Evolutionary conservation across 2,329 filamentous ascomycete genomes (phyloP).

Genomic region (Arthroderma sp.): DNA sequence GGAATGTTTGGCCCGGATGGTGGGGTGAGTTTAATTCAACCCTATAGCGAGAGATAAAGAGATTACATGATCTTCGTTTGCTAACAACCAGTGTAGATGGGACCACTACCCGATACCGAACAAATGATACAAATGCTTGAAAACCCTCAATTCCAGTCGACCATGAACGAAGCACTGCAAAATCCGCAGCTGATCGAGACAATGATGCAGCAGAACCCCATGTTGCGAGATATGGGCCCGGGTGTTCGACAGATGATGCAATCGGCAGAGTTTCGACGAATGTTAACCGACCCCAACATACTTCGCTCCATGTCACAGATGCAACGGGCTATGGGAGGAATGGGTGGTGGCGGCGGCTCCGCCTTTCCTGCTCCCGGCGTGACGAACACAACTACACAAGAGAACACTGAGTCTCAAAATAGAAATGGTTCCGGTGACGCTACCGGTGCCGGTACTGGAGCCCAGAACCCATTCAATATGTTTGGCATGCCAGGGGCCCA

Average conservation of each 20-base stretch:
- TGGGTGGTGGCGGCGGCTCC: conserved; percentile 40
- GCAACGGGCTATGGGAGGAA: conserved; percentile 50
- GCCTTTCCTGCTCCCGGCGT: conserved; percentile 82
- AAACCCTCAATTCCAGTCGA: conserved; percentile 73
- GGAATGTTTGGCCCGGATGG: conserved; percentile 90
- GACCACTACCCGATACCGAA: conserved; percentile 69
- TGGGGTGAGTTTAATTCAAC: conserved; percentile 51
- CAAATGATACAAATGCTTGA: conserved; percentile 72
- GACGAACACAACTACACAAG: conserved; percentile 68
- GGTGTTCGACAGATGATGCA: conserved; percentile 73
- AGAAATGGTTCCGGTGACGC: conserved; percentile 19
- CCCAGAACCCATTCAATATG: conserved; percentile 24
- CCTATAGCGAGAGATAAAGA: not conserved
- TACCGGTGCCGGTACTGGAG: conserved; percentile 2
- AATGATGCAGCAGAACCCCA: conserved; percentile 85
- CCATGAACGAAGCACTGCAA: conserved; percentile 87
- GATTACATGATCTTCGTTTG: not conserved
- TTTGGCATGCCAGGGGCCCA: conserved; percentile 17
- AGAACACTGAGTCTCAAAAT: conserved; percentile 25
- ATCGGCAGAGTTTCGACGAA: conserved; percentile 74
- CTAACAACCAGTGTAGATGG: conserved; percentile 52
- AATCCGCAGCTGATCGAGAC: conserved; percentile 92
- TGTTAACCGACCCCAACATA: conserved; percentile 84
- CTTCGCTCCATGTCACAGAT: conserved; percentile 72
- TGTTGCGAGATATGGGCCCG: conserved; percentile 57